Evolutionary conservation across 202 grass and related monocot genomes (phyloP).

Genomic region (Carex sylvatica): DNA sequence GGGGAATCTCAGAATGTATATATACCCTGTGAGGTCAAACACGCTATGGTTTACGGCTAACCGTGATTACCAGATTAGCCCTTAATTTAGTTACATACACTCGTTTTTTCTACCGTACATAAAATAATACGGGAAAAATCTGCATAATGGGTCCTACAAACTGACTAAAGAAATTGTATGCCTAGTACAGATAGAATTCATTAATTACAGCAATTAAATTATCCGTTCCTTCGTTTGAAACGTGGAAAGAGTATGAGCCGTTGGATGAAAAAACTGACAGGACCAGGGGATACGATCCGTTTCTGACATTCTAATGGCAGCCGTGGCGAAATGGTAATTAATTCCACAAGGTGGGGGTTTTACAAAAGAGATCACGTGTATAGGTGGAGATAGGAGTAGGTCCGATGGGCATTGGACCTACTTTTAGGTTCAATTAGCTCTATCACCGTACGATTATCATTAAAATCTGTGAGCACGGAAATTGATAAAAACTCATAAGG

Average conservation of each 20-base stretch:
- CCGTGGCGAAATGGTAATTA: slow-evolving; percentile 12
- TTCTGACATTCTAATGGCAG: slow-evolving; percentile 16
- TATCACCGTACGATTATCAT: too few species aligned
- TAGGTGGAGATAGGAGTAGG: too few species aligned
- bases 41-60: slow-evolving; percentile 24
- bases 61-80: slow-evolving; percentile 12
- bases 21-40: slow-evolving; percentile 26
- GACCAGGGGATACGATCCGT: not conserved
- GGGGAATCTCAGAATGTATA: slow-evolving; percentile 32
- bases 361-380: slow-evolving; percentile 10
- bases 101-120: not conserved
- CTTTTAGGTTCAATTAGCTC: too few species aligned
- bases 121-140: not conserved
- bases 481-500: too few species aligned
- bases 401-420: too few species aligned
- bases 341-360: not conserved
- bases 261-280: not conserved
- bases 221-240: not conserved
- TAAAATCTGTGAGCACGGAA: too few species aligned
- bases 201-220: not conserved
- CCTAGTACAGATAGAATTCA: not conserved
- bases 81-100: not conserved
- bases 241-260: not conserved
- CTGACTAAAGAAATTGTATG: not conserved
- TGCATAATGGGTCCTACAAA: not conserved